A percentile compares a stretch with the other conserved stretches of the same genome.
phyloP scores from a whole-genome alignment of 305 asterid species.

The Striga hermonthica region DNA sequence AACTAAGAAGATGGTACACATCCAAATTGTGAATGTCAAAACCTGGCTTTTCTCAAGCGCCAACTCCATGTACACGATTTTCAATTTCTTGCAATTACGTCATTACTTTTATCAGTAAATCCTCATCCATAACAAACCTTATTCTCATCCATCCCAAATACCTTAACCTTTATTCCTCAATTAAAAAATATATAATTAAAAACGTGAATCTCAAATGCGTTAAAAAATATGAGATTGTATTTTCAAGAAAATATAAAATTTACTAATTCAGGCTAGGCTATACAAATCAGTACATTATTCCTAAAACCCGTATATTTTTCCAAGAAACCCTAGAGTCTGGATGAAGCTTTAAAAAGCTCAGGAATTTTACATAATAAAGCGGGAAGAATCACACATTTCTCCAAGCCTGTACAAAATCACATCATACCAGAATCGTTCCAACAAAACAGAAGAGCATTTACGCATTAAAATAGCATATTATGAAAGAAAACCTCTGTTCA shows the following conservation, averaged over 20 bases:
- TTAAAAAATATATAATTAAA: not conserved
- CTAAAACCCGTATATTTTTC: slow-evolving; percentile 15
- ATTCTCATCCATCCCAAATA: not conserved
- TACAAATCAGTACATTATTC: slow-evolving; percentile 9
- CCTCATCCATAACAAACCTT: not conserved
- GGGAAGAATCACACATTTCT: slow-evolving; percentile 20
- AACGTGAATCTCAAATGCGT: slow-evolving; percentile 1
- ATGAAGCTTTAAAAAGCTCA: not conserved
- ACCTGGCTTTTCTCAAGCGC: not conserved
- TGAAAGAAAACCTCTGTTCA: slow-evolving; percentile 88
- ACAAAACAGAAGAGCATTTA: slow-evolving; percentile 34
- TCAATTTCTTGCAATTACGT: slow-evolving; percentile 4
- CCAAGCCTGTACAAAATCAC: slow-evolving; percentile 14
- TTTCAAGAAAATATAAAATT: not conserved
- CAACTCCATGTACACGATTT: not conserved
- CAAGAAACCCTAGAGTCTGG: slow-evolving; percentile 26
- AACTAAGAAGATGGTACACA: slow-evolving; percentile 2
- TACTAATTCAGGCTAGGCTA: not conserved
- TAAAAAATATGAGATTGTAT: not conserved
- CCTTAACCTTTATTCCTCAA: not conserved
- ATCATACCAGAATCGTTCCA: slow-evolving; percentile 35
- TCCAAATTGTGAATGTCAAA: not conserved
- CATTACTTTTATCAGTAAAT: not conserved
- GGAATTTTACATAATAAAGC: slow-evolving; percentile 1
- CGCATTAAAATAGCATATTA: slow-evolving; percentile 62